Evolutionary conservation across 2,329 filamentous ascomycete genomes (phyloP), one percentile per base, ranked within the genome.

Genomic region (Zymoseptoria pseudotritici): DNA sequence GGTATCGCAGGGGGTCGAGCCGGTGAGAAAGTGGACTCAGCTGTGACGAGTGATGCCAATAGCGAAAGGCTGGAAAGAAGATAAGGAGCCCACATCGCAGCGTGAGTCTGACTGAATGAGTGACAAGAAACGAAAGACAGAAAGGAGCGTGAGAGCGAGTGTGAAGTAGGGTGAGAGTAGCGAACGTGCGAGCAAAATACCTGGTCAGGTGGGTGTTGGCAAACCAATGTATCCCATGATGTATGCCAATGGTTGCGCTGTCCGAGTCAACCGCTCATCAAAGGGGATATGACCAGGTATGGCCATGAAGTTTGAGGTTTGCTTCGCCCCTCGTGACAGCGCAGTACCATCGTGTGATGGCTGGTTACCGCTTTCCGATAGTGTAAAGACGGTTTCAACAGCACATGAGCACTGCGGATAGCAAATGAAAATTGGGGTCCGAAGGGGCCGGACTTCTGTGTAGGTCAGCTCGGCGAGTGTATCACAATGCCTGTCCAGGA

Each of bases 1-100:
- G 89, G 89, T 26, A 89, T 78, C 1, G 87, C 81, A 17, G 87
- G 87, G 50, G 87, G 86, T 6, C 85, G 80, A 42, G 83, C 81
- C 36, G 87, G 87, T 42, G 75, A 78, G 69, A 88, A 89, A 1
- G 78, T 83, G 9, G 59, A 58, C 20, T 29, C 36, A 24, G 51
- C 26, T 21, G 55, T 50, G 52, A 36, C 26, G 85, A 58, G 54
- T 53, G 62, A 61, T 57, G 59, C 50, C 53, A 63, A 42, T 42
- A 66, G 55, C 53, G 66, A 46, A 22, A 61, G 29, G 36, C 36
- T 26, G 60, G 50, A 31, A 63, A 19, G 49, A 42, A 61, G 53
- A 53, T 24, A 50, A 58, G 21, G 26, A 63, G 54, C 36, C 36
- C 36, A 46, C 36, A 46, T 46, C 17, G 36, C 13, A 46, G 36